These are phyloP conservation scores for Arctostaphylos glauca DNA, from an alignment of 148 eudicot species.

Conservation along the genomic window DNA sequence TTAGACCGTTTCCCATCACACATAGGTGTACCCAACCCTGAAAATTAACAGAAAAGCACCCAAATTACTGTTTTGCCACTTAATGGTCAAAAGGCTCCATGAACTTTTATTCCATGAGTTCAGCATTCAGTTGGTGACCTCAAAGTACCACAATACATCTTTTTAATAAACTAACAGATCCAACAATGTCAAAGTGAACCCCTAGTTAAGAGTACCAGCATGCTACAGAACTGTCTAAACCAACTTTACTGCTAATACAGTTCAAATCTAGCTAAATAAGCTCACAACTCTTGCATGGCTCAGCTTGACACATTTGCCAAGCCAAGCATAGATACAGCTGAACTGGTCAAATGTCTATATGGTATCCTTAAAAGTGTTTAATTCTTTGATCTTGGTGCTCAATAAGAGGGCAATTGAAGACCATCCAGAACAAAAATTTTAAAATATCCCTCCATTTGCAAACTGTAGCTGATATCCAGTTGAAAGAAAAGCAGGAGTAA, in stretches of 20 bases:
- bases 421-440: neutral
- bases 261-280: neutral
- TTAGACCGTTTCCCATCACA: too few species aligned
- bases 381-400: neutral
- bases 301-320: neutral
- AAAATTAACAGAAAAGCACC: too few species aligned
- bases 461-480: neutral
- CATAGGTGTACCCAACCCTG: too few species aligned
- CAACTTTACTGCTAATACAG: neutral
- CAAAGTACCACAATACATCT: neutral
- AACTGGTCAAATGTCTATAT: too few species aligned
- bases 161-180: neutral
- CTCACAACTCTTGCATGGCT: neutral
- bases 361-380: neutral
- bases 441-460: neutral
- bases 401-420: neutral
- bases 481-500: neutral
- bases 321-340: neutral
- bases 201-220: neutral
- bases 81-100: too few species aligned
- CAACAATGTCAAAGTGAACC: neutral
- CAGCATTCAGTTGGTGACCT: neutral
- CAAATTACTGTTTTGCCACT: too few species aligned
- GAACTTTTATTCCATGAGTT: too few species aligned
- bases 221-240: neutral